Evolutionary conservation across 768 basidiomycete genomes (phyloP), one percentile per base, ranked within the genome.

Genomic region (Rhodotorula diobovata): DNA sequence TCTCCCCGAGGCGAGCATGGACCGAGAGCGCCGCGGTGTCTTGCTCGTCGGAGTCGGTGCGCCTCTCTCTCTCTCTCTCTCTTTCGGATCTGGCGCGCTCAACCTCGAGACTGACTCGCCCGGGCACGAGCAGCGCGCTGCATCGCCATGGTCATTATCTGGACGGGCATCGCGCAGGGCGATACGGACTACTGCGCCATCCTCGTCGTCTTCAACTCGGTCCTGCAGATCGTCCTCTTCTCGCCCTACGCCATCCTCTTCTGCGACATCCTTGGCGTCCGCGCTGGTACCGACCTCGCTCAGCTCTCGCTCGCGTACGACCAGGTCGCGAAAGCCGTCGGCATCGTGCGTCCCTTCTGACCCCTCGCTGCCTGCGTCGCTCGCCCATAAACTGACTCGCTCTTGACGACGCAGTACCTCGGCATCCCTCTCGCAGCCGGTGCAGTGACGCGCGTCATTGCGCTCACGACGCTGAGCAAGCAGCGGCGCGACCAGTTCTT

Each of bases 351-450:
- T 83, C 60, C 57, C 15, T 62, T 41, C 25, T 41, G 5, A n/a
- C 21, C 23, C 18, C 14, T 18, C 3, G 14, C 41, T 43, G 6
- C 41, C 41, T 7, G 3, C 14, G 14, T 18, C 18, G 3, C 41
- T 43, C 41, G 41, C 14, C 3, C 32, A n/a, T 34, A 21, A 20
- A 15, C 46, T 41, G 16, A 16, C 28, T 25, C 28, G 35, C 4
- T 12, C 16, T 30, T 9, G 11, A 20, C 55, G 6, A 34, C 37
- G 41, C 77, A 89, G 88, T 91, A 90, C 79, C 85, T 92, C 58
- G 91, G 90, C 10, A 92, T 93, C 45, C 91, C 90, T 2, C 83
- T 93, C 5, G 83, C 80, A 0, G 87, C 87, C 1, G 91, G 90
- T 6, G 74, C 90, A 23, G 48, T 86, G n/a, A 93, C 90, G 1